Base-by-base conservation (phyloP, 768 basidiomycete species). In the Candolleomyces aberdarensis region DNA sequence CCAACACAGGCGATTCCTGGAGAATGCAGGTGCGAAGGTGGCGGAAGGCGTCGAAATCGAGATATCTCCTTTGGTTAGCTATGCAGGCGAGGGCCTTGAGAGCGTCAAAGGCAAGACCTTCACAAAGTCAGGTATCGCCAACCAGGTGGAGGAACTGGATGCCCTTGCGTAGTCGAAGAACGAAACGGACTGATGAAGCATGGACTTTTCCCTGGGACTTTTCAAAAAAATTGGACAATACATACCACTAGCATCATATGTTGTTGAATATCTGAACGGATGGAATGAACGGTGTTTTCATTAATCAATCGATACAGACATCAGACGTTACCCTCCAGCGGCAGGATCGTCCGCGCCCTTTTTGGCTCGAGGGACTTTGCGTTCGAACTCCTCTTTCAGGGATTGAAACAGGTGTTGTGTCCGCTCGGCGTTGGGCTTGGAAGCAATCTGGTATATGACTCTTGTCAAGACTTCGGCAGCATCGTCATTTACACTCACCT, bases 61-160 rank as follows among this genome's bases (percentile, higher is more conserved):
- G 75, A 77, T 98, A 56, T 92, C 91, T 2, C 95, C 97, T 17
- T 77, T 88, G 9, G 87, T 96, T 60, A 89, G 85, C 67, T 99
- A 98, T 64, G 89, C 90, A 20, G 97, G 97, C 15, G 97, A 99
- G 72, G 96, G 94, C 1, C 75, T 98, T 62, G 87, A 91, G 67
- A 76, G 73, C 52, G 81, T 91, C 52, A 87, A 86, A 73, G 95
- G 94, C 49, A 88, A 88, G 78, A 83, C 74, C 31, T 89, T 94
- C 72, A 82, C 82, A 50, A 91, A 83, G 71, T 91, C 89, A 15
- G 94, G 93, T 10, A 70, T 84, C 40, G 88, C 88, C 17, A 83
- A 78, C 67, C 75, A 75, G 19, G 66, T 88, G 36, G 88, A 88
- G 69, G 90, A 91, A 69, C 75, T 95, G 63, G 90, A 92, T 65